phyloP scores from a whole-genome alignment of 805 yeast genomes.

The Pichia scutulata region DNA sequence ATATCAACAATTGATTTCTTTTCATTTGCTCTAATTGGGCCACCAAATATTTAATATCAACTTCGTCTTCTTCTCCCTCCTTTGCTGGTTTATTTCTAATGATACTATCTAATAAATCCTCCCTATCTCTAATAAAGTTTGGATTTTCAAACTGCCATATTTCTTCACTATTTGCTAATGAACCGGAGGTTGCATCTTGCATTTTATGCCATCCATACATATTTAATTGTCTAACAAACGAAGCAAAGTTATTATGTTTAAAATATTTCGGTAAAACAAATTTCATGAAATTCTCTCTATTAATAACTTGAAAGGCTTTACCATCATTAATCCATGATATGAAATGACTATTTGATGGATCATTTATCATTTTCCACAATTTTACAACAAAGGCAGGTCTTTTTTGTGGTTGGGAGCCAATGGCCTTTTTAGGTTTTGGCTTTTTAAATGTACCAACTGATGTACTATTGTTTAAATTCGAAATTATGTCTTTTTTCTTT shows the following conservation, averaged over 20 bases:
- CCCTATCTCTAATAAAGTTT: constrained; percentile 65
- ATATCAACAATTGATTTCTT: constrained; percentile 68
- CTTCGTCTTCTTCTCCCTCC: constrained; percentile 34
- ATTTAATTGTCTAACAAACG: constrained; percentile 91
- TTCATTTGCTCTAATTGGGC: constrained; percentile 71
- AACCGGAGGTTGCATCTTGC: constrained; percentile 80
- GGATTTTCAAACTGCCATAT: constrained; percentile 86
- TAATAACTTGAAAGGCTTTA: constrained; percentile 71
- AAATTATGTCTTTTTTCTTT: neutral
- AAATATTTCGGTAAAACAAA: constrained; percentile 82
- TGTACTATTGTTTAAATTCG: neutral
- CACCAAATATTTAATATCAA: constrained; percentile 47
- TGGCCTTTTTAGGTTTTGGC: constrained; percentile 18
- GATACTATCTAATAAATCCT: constrained; percentile 78
- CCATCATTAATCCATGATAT: constrained; percentile 88
- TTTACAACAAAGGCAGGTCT: constrained; percentile 90
- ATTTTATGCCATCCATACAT: constrained; percentile 99
- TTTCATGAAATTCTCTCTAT: constrained; percentile 80
- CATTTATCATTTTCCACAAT: constrained; percentile 94
- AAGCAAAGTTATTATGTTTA: constrained; percentile 91
- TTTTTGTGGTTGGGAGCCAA: constrained; percentile 30
- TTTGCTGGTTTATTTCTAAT: constrained; percentile 58
- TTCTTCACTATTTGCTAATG: constrained; percentile 62
- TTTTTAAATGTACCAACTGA: constrained; percentile 14
- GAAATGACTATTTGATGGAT: constrained; percentile 54